These are phyloP conservation scores for Melampsora larici-populina DNA, from an alignment of 1,284 basidiomycete species.

Conservation along the genomic window DNA sequence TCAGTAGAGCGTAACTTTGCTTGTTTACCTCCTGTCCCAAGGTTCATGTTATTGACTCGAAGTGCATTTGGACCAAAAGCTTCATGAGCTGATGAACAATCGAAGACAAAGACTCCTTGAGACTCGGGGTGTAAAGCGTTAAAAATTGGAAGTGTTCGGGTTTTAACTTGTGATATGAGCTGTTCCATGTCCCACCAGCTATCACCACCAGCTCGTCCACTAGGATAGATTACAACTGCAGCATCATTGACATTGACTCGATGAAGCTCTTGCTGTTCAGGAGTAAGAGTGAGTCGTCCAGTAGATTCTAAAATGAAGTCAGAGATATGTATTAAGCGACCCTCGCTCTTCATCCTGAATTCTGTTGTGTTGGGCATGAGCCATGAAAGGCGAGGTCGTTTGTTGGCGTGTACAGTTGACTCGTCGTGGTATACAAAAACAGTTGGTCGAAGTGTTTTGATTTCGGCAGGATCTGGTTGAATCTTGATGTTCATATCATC, in stretches of 20 bases:
- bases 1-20: neutral
- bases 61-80: too few species aligned
- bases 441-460: neutral
- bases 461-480: neutral
- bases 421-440: constrained; percentile 18
- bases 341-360: constrained; percentile 17
- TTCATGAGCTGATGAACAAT: too few species aligned
- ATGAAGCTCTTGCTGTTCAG: neutral
- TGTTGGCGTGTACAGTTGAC: constrained; percentile 23
- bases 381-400: constrained; percentile 12
- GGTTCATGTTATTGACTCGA: neutral
- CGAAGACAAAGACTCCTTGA: too few species aligned
- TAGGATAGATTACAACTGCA: constrained; percentile 21
- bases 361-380: neutral
- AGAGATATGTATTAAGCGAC: constrained; percentile 8
- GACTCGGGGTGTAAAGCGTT: too few species aligned
- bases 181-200: constrained; percentile 31
- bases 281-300: neutral
- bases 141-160: constrained; percentile 15
- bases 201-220: neutral
- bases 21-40: constrained; percentile 8
- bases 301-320: constrained; percentile 19
- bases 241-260: neutral
- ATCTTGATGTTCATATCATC: neutral
- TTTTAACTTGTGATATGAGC: neutral